These are phyloP conservation scores for Aspergillus ochraceoroseus DNA, from an alignment of 2,329 filamentous ascomycete species.

Conservation along the genomic window DNA sequence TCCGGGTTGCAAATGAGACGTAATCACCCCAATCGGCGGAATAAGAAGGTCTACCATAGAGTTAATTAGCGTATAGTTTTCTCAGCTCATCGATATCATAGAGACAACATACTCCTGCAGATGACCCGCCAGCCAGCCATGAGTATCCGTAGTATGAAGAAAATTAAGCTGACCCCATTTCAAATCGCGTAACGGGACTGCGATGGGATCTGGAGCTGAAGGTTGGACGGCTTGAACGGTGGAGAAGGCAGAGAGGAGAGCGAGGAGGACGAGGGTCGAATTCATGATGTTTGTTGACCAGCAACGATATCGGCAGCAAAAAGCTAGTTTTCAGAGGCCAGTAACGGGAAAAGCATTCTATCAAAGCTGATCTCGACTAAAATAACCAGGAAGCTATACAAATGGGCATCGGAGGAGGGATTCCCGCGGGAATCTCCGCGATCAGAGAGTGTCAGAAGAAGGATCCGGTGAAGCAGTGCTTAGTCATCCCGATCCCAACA, in stretches of 20 bases:
- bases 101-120: slow-evolving; percentile 65
- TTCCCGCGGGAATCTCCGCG: slow-evolving; percentile 15
- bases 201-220: slow-evolving; percentile 68
- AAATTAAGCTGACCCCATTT: slow-evolving; percentile 95
- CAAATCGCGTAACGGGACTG: slow-evolving; percentile 75
- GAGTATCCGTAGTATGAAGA: slow-evolving; percentile 91
- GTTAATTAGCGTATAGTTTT: slow-evolving; percentile 11
- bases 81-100: not conserved
- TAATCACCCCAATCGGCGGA: slow-evolving; percentile 98
- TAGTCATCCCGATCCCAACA: slow-evolving; percentile 37
- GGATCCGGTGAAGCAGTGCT: slow-evolving; percentile 35
- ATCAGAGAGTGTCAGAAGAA: slow-evolving; percentile 24
- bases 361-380: too few species aligned
- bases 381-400: too few species aligned
- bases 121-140: slow-evolving; percentile 94
- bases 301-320: not conserved
- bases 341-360: not conserved
- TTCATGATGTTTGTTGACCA: slow-evolving; percentile 5
- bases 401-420: slow-evolving; percentile 11
- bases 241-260: slow-evolving; percentile 19
- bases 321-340: not conserved
- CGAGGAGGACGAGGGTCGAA: slow-evolving; percentile 4
- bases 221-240: slow-evolving; percentile 62
- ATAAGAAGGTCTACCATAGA: slow-evolving; percentile 65
- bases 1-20: slow-evolving; percentile 80